These are phyloP conservation scores for Balansia obtecta DNA, from an alignment of 2,329 filamentous ascomycete genomes.

Conservation along the genomic window DNA sequence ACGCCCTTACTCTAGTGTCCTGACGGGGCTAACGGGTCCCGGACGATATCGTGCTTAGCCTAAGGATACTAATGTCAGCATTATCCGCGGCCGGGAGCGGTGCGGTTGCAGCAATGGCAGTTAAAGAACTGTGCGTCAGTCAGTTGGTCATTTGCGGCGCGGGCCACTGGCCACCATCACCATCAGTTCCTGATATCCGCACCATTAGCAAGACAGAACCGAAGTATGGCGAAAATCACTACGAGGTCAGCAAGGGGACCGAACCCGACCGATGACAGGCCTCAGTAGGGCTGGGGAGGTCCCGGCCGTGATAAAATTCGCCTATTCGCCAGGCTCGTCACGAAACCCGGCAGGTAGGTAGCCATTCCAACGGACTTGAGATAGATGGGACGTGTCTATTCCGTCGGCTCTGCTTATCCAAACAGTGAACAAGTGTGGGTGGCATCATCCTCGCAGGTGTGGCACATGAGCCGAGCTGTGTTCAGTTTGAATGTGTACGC, in stretches of 20 bases:
- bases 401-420: background rate
- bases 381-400: background rate
- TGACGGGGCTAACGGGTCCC: too few species aligned
- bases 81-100: conserved; percentile 3
- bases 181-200: background rate
- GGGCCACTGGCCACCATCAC: conserved; percentile 2
- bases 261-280: background rate
- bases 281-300: background rate
- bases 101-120: conserved; percentile 3
- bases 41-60: background rate
- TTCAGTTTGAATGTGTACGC: background rate
- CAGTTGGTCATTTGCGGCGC: conserved; percentile 1
- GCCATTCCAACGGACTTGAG: too few species aligned
- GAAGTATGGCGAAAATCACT: background rate
- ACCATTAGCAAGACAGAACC: background rate
- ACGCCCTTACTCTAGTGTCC: background rate
- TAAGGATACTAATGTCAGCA: background rate
- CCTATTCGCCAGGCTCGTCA: too few species aligned
- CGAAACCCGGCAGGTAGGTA: too few species aligned
- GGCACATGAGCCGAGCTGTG: background rate
- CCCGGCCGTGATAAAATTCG: background rate
- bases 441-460: background rate
- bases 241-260: background rate
- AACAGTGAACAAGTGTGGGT: background rate
- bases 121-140: background rate